Conservation (phyloP, 78 protist genomes). For the Tieghemostelium lacteum region DNA sequence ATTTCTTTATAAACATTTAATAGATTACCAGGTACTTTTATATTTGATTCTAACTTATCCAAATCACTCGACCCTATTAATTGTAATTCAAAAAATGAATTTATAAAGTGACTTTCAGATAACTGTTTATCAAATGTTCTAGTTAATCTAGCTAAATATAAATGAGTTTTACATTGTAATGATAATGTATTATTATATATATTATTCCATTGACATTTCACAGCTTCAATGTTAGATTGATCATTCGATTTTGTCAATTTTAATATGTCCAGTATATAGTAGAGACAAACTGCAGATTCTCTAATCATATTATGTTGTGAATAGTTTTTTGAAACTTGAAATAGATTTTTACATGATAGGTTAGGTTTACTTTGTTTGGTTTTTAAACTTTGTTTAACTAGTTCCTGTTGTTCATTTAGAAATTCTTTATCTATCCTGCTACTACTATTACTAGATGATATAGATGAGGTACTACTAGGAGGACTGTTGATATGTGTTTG, state of each 20-base stretch:
- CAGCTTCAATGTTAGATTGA: background rate
- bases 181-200: slow-evolving; percentile 6
- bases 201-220: background rate
- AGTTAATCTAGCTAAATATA: slow-evolving; percentile 43
- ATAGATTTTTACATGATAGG: slow-evolving; percentile 46
- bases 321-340: slow-evolving; percentile 31
- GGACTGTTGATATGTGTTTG: background rate
- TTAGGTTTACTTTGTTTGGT: slow-evolving; percentile 30
- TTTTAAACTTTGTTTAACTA: slow-evolving; percentile 15
- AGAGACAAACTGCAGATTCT: slow-evolving; percentile 47
- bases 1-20: background rate
- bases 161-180: slow-evolving; percentile 51
- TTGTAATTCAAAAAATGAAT: background rate
- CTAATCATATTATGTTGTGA: slow-evolving; percentile 22
- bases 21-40: background rate
- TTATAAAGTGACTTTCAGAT: slow-evolving; percentile 18
- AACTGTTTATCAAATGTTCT: slow-evolving; percentile 32
- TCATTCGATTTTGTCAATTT: background rate
- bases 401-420: slow-evolving; percentile 7
- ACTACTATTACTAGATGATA: background rate
- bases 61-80: too few relatives aligned
- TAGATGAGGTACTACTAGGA: background rate
- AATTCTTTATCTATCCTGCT: background rate
- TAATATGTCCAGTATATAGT: background rate
- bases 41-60: background rate